phyloP scores from a whole-genome alignment of 345 rosid species.

The Camelina neglecta region DNA sequence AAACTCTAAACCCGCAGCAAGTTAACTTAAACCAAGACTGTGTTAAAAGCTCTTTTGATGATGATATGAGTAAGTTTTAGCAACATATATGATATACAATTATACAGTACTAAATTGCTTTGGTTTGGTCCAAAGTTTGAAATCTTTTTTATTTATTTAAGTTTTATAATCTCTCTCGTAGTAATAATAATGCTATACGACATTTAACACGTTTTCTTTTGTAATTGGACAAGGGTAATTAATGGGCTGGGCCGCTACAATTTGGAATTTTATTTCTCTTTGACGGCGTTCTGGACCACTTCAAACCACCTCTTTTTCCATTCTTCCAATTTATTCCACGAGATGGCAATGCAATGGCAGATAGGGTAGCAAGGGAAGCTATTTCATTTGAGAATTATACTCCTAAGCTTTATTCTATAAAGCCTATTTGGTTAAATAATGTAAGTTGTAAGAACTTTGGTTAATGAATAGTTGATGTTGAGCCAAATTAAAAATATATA shows the following conservation, averaged over 20 bases:
- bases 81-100: not conserved
- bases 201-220: not conserved
- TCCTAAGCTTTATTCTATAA: too few relatives aligned
- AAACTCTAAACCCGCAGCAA: not conserved
- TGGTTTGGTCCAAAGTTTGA: not conserved
- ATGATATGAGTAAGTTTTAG: not conserved
- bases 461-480: too few relatives aligned
- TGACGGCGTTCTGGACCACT: slow-evolving; percentile 42
- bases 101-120: too few relatives aligned
- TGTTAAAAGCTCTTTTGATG: not conserved
- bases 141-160: not conserved
- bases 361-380: too few relatives aligned
- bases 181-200: not conserved
- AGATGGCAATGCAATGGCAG: too few relatives aligned
- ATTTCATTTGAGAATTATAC: too few relatives aligned
- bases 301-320: not conserved
- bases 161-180: not conserved
- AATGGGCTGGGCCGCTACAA: slow-evolving; percentile 35
- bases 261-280: slow-evolving; percentile 16
- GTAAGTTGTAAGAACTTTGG: too few relatives aligned
- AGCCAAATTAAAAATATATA: too few relatives aligned
- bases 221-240: slow-evolving; percentile 10
- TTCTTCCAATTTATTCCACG: not conserved
- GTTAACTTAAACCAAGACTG: not conserved
- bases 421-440: too few relatives aligned